Evolutionary conservation across 352 stramenopile species (phyloP).

Genomic region (Globisporangium nodosum): DNA sequence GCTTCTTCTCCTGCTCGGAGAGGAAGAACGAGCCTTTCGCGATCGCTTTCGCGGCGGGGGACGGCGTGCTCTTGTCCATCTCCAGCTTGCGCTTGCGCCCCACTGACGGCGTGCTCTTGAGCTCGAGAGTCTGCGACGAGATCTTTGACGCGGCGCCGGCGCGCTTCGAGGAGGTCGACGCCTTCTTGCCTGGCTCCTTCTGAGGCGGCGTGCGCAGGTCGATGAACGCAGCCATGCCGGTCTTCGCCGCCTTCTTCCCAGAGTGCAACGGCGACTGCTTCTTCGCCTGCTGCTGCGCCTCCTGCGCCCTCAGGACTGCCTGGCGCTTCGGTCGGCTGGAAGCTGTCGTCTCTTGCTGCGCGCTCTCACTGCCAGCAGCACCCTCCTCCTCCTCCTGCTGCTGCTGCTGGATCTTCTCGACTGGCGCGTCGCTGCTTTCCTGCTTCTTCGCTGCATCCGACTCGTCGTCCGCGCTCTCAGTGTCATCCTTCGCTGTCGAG

Average conservation of each 20-base stretch:
- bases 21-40: slow-evolving; percentile 58
- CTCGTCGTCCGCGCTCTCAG: background rate
- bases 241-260: background rate
- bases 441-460: background rate
- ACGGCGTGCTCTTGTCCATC: slow-evolving; percentile 51
- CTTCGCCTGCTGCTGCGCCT: slow-evolving; percentile 5
- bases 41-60: slow-evolving; percentile 17
- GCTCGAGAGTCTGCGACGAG: background rate
- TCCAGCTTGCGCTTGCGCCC: slow-evolving; percentile 56
- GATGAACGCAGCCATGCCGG: background rate
- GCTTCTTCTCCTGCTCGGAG: slow-evolving; percentile 54
- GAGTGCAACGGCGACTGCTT: slow-evolving; percentile 2
- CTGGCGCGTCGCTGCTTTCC: background rate
- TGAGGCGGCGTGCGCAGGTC: slow-evolving; percentile 10
- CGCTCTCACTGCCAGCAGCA: background rate
- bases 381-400: background rate
- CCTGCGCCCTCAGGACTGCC: slow-evolving; percentile 43
- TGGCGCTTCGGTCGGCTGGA: slow-evolving; percentile 46
- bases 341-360: background rate
- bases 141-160: background rate
- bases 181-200: background rate
- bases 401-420: background rate
- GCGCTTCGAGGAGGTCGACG: background rate
- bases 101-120: slow-evolving; percentile 12
- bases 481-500: background rate